Conservation (phyloP, 352 stramenopile genomes). For the Globisporangium nagaii region DNA sequence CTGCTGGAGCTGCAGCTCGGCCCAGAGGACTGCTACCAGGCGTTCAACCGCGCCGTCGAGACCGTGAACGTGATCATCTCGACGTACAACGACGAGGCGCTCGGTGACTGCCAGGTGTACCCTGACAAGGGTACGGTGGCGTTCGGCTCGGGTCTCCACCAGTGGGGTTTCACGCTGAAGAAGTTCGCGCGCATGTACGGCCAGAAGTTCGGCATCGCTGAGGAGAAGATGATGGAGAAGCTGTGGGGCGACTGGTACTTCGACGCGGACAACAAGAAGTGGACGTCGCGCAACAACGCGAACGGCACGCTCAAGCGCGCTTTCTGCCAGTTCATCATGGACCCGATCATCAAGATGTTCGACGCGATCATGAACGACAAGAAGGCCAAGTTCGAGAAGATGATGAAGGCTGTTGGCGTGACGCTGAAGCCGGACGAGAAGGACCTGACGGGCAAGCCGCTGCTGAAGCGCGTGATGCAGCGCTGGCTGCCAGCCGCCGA, state of each 20-base stretch:
- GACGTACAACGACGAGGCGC: constrained; percentile 97
- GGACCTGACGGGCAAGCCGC: constrained; percentile 93
- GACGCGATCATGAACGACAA: constrained; percentile 99
- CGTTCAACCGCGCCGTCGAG: constrained; percentile 98
- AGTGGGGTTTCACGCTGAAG: constrained; percentile 99
- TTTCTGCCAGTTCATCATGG: constrained; percentile 99
- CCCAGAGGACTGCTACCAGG: constrained; percentile 99
- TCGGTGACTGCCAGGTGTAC: constrained; percentile 98
- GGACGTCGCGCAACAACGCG: constrained; percentile 93
- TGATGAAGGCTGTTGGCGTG: constrained; percentile 95
- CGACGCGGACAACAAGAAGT: constrained; percentile 94
- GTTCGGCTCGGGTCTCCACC: constrained; percentile 98
- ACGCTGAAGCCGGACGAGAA: constrained; percentile 97
- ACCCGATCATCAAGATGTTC: constrained; percentile 99
- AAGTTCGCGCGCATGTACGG: constrained; percentile 98
- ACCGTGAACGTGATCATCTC: constrained; percentile 99
- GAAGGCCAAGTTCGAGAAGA: constrained; percentile 98
- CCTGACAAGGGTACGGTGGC: constrained; percentile 97
- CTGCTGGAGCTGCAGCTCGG: constrained; percentile 98
- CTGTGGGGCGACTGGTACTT: constrained; percentile 99
- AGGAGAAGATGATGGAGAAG: constrained; percentile 99
- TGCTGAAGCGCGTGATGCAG: constrained; percentile 99
- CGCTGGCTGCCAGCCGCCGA: constrained; percentile 99
- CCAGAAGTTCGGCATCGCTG: constrained; percentile 98
- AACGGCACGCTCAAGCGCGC: constrained; percentile 94